Percentiles rank a stretch among this genome's conserved stretches.
phyloP scores from a whole-genome alignment of 2,329 filamentous ascomycete genomes.

The Calonectria hongkongensis region DNA sequence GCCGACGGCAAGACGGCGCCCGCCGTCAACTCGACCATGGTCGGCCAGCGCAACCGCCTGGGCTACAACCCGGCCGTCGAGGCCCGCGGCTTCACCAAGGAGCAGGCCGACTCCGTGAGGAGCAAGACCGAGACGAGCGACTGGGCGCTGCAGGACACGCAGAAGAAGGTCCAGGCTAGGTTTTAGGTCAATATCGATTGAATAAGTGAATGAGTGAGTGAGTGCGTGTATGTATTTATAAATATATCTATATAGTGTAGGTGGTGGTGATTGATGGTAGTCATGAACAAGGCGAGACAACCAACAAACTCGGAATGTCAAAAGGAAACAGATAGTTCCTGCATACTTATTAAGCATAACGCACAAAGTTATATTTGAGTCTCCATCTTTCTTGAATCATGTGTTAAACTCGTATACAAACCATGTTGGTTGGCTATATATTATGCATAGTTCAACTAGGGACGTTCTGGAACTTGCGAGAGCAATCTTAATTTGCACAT shows the following conservation, averaged over 20 bases:
- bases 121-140: constrained; percentile 79
- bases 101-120: constrained; percentile 82
- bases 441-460: neutral
- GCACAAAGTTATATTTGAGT: neutral
- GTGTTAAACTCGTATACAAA: neutral
- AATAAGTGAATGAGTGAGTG: neutral
- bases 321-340: neutral
- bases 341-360: neutral
- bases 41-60: constrained; percentile 80
- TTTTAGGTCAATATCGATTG: constrained; percentile 45
- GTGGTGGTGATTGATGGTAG: neutral
- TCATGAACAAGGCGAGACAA: neutral
- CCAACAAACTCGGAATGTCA: neutral
- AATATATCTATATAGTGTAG: neutral
- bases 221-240: neutral
- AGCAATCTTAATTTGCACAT: neutral
- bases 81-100: constrained; percentile 90
- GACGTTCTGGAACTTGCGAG: neutral
- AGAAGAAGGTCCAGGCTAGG: constrained; percentile 63
- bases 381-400: neutral
- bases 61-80: constrained; percentile 95
- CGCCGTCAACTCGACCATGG: constrained; percentile 75
- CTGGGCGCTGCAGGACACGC: constrained; percentile 84
- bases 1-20: constrained; percentile 82
- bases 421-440: neutral